Evolutionary conservation across 2,329 filamentous ascomycete species (phyloP), one percentile per base, ranked within the genome.

Genomic region (Fusarium keratoplasticum): DNA sequence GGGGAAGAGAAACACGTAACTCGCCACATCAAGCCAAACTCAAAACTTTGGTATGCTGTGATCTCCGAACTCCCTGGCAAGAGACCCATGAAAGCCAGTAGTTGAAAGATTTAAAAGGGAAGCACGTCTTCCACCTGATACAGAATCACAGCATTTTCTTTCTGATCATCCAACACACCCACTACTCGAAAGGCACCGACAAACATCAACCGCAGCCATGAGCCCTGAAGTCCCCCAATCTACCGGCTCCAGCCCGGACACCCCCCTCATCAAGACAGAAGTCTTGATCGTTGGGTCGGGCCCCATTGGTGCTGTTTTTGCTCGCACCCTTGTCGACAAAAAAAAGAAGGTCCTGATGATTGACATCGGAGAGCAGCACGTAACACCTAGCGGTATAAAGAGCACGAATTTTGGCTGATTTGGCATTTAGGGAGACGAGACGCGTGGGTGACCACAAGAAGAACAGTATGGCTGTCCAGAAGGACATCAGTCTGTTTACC

Each of bases 391-490:
- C 27, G 27, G 7, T 5, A 22, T 14, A 22, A 22, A 22, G 16
- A 22, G 10, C n/a, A 38, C 13, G 10, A 5, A 0, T 16, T 2
- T 33, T 66, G 3, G 52, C 16, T 27, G 22, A 50, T 18, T 7
- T 4, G 6, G 4, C 7, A 18, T 1, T 2, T 6, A 64, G 64
- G 7, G 64, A 66, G 33, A 64, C 64, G 16, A 52, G 60, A 0
- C 64, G 64, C 1, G 1, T 66, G 20, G 64, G 60, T 1, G 60
- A 66, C 7, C 60, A 66, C 20, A 66, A 66, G 44, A 66, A 66
- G 36, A 66, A 66, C 60, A 66, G 64, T 18, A 31, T 66, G 25
- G 60, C 64, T 18, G 42, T 66, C 14, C 64, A 66, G 35, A 64
- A 66, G 29, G 60, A 66, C 35, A 64, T 66, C 27, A 66, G 42